phyloP scores from a whole-genome alignment of 148 eudicot species.

The Heliosperma pusillum region DNA sequence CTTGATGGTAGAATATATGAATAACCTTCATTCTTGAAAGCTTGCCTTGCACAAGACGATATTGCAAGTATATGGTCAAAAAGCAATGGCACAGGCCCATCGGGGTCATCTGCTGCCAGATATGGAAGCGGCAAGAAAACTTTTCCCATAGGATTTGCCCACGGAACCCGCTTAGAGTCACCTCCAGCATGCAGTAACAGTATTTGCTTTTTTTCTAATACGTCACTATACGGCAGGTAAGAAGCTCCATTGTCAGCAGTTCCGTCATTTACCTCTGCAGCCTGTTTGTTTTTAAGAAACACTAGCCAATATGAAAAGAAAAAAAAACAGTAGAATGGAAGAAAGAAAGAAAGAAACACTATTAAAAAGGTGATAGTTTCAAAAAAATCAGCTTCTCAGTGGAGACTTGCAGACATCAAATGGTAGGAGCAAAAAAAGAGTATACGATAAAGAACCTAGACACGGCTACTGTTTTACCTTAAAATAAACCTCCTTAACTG shows the following conservation, averaged over 20 bases:
- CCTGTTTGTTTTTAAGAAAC: conserved; percentile 35
- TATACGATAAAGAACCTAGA: neutral
- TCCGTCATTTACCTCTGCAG: conserved; percentile 28
- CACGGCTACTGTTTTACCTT: conserved; percentile 3
- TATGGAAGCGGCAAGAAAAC: conserved; percentile 96
- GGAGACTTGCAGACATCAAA: neutral
- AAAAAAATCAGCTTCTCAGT: neutral
- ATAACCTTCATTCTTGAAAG: conserved; percentile 83
- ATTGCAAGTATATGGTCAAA: conserved; percentile 99
- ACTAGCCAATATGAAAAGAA: neutral
- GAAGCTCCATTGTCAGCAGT: conserved; percentile 38
- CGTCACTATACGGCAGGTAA: conserved; percentile 30
- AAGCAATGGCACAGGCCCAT: conserved; percentile 94
- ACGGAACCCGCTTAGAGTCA: conserved; percentile 98
- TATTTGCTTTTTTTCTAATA: conserved; percentile 67
- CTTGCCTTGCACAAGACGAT: conserved; percentile 94
- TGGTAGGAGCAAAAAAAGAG: neutral
- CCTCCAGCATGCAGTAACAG: conserved; percentile 98
- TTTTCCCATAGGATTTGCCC: conserved; percentile 99
- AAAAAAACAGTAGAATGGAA: neutral
- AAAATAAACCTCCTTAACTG: neutral
- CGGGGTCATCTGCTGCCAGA: conserved; percentile 93
- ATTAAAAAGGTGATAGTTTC: too few species aligned
- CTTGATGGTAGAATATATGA: conserved; percentile 25
- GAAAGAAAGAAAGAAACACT: neutral